phyloP scores from a whole-genome alignment of 78 protist species.

The Polysphondylium violaceum region DNA sequence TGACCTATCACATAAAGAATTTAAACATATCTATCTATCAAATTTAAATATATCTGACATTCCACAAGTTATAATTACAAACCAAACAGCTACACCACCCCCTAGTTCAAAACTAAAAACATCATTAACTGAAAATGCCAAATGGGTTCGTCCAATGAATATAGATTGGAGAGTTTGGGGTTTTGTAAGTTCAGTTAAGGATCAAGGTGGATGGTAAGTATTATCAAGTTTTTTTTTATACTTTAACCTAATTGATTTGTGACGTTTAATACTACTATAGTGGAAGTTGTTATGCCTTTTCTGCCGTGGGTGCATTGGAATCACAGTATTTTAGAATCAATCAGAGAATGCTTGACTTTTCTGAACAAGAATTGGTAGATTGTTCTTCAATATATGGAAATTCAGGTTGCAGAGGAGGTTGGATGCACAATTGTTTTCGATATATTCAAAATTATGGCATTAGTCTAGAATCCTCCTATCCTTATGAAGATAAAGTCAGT shows the following conservation, averaged over 20 bases:
- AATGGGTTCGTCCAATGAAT: background rate
- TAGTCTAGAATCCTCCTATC: background rate
- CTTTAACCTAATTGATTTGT: background rate
- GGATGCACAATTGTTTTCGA: background rate
- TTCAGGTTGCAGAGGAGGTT: background rate
- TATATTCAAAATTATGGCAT: background rate
- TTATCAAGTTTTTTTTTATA: background rate
- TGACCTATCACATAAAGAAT: background rate
- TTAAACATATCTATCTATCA: background rate
- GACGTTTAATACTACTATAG: background rate
- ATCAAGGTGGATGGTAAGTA: constrained; percentile 10
- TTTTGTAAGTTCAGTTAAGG: background rate
- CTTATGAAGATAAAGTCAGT: background rate
- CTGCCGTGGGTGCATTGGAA: background rate
- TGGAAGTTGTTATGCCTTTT: background rate
- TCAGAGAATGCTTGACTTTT: background rate
- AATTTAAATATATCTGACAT: background rate
- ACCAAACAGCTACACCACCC: background rate
- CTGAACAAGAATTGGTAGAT: background rate
- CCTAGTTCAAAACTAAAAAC: background rate
- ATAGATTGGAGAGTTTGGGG: constrained; percentile 4
- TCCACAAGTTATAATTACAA: background rate
- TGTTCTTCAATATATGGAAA: background rate
- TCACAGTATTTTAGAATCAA: background rate
- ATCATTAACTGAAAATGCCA: background rate